Evolutionary conservation across 768 basidiomycete species (phyloP).

Genomic region (Trametes coccinea): DNA sequence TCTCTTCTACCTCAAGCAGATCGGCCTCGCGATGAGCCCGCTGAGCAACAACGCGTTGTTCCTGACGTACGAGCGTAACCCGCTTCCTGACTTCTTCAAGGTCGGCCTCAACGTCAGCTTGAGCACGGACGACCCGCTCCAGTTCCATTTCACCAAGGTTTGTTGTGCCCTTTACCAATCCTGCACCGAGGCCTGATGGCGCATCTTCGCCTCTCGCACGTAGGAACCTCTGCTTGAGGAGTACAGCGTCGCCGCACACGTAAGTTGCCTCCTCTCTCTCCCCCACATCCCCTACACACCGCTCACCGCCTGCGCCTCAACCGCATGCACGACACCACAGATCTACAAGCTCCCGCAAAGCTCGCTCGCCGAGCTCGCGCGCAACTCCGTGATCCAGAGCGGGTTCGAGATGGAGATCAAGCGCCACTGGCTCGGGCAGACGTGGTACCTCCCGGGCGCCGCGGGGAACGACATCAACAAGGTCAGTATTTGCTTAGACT

Average conservation of each 20-base stretch:
- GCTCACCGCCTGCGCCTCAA: neutral
- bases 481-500: conserved; percentile 41
- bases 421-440: conserved; percentile 89
- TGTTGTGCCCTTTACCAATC: conserved; percentile 14
- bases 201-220: neutral
- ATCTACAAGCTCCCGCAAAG: conserved; percentile 97
- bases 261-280: conserved; percentile 37
- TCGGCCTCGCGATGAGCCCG: conserved; percentile 98
- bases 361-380: conserved; percentile 94
- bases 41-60: conserved; percentile 98
- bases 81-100: conserved; percentile 95
- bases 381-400: conserved; percentile 94
- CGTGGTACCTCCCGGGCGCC: conserved; percentile 92
- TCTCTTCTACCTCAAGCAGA: conserved; percentile 96
- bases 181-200: too few relatives aligned
- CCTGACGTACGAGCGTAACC: conserved; percentile 95
- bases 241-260: conserved; percentile 97
- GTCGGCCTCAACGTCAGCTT: conserved; percentile 93
- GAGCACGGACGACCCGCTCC: conserved; percentile 93
- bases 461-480: conserved; percentile 96
- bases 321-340: conserved; percentile 38
- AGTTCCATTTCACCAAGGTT: conserved; percentile 98
- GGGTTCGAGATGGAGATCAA: conserved; percentile 99
- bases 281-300: neutral
- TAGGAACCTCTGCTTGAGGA: conserved; percentile 95